These are phyloP conservation scores for Sherardia arvensis DNA, from an alignment of 257 asterid species.

Conservation along the genomic window DNA sequence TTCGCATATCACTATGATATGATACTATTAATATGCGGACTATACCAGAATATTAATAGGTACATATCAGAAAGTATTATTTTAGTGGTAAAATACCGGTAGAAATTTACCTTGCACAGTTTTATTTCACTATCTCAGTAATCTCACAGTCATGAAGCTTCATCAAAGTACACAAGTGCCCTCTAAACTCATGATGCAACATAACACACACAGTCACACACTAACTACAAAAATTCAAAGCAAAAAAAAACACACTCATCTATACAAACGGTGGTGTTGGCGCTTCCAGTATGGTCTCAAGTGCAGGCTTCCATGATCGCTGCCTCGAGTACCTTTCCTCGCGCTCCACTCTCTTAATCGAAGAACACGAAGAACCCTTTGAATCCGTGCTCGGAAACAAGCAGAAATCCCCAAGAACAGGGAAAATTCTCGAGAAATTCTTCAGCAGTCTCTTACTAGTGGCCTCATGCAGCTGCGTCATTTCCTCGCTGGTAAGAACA, in stretches of 20 bases:
- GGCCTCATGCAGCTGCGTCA: conserved; percentile 21
- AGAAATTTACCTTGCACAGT: background rate
- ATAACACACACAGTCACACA: conserved; percentile 7
- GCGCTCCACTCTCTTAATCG: conserved; percentile 4
- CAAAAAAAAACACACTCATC: background rate
- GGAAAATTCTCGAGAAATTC: conserved; percentile 40
- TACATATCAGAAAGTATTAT: too few species aligned
- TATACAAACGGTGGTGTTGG: conserved; percentile 40
- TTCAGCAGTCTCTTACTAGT: conserved; percentile 29
- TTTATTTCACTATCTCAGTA: background rate
- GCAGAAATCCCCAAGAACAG: conserved; percentile 37
- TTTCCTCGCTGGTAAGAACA: conserved; percentile 51
- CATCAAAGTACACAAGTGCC: background rate
- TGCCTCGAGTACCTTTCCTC: conserved; percentile 37
- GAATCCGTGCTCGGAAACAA: conserved; percentile 31
- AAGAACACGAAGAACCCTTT: conserved; percentile 12
- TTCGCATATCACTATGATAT: too few species aligned
- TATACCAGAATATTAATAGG: too few species aligned
- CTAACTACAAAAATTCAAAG: background rate
- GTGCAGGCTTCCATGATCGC: conserved; percentile 66
- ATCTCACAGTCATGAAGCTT: background rate
- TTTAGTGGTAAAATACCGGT: too few species aligned
- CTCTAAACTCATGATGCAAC: conserved; percentile 6
- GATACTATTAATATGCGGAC: too few species aligned
- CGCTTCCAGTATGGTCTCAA: conserved; percentile 62